phyloP scores from a whole-genome alignment of 179 eudicot species.

The Spergularia azorica region DNA sequence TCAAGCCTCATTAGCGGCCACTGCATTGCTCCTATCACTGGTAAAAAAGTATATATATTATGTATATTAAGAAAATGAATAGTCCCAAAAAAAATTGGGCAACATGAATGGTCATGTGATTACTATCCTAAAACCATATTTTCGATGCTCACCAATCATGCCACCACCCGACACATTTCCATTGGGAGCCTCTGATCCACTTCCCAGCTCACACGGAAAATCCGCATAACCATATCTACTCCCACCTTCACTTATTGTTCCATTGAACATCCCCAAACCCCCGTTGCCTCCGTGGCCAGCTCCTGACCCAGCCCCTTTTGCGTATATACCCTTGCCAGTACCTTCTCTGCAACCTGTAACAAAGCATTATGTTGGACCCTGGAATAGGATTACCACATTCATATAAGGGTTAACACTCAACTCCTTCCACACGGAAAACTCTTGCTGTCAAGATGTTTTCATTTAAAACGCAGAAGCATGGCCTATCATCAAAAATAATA shows the following conservation, averaged over 20 bases:
- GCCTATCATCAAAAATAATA: no score
- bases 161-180: conserved; percentile 87
- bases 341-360: conserved; percentile 78
- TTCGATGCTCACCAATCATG: conserved; percentile 64
- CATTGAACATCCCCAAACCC: conserved; percentile 74
- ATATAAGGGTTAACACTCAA: not conserved
- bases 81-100: not conserved
- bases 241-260: conserved; percentile 74
- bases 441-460: not conserved
- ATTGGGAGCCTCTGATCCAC: conserved; percentile 77
- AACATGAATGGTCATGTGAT: not conserved
- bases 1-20: conserved; percentile 76
- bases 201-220: conserved; percentile 91
- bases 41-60: not conserved
- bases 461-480: no score
- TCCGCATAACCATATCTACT: conserved; percentile 66
- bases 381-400: not conserved
- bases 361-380: conserved; percentile 4
- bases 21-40: conserved; percentile 75
- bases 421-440: not conserved
- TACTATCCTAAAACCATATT: not conserved
- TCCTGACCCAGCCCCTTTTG: conserved; percentile 87
- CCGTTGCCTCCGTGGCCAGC: conserved; percentile 97
- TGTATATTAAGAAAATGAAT: not conserved
- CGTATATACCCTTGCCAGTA: conserved; percentile 67